phyloP scores from a whole-genome alignment of 116 monocot genomes.

The Phalaenopsis hybrid region DNA sequence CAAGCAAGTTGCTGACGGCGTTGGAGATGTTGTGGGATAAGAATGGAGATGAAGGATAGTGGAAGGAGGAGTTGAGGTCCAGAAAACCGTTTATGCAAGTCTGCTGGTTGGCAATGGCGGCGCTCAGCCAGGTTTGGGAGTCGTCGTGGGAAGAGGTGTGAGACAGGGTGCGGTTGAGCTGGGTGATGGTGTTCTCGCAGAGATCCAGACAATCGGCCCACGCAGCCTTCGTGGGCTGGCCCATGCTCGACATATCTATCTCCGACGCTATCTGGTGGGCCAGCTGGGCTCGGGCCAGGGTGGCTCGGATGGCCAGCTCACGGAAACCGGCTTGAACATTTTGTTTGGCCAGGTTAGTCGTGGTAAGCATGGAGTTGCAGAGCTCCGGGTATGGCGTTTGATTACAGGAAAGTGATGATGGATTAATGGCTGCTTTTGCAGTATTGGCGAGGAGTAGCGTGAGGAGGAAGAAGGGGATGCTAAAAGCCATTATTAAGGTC shows the following conservation, averaged over 20 bases:
- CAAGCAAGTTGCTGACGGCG: conserved; percentile 38
- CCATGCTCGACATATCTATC: conserved; percentile 1
- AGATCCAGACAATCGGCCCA: conserved; percentile 46
- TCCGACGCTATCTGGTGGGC: conserved; percentile 13
- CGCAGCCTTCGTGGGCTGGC: conserved; percentile 13
- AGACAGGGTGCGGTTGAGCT: conserved; percentile 20
- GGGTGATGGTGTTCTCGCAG: conserved; percentile 20
- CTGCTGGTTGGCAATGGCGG: conserved; percentile 34
- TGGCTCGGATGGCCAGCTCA: conserved; percentile 16
- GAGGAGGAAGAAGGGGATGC: too few relatives aligned
- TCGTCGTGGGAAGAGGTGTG: conserved; percentile 14
- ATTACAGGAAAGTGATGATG: conserved; percentile 11
- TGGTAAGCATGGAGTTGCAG: conserved; percentile 12
- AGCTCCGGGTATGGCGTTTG: conserved; percentile 20
- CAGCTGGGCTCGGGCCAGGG: conserved; percentile 16
- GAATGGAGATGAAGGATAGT: conserved; percentile 20
- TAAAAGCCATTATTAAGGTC: too few relatives aligned
- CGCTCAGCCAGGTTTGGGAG: conserved; percentile 51
- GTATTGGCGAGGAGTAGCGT: too few relatives aligned
- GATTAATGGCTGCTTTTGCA: not conserved
- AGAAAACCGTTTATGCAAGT: conserved; percentile 39
- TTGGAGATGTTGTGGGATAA: conserved; percentile 24
- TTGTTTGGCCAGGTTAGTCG: not conserved
- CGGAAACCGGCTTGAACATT: conserved; percentile 10
- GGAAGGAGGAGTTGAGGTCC: conserved; percentile 15